Evolutionary conservation across 108 stramenopile genomes (phyloP).

Genomic region (Seminavis robusta): DNA sequence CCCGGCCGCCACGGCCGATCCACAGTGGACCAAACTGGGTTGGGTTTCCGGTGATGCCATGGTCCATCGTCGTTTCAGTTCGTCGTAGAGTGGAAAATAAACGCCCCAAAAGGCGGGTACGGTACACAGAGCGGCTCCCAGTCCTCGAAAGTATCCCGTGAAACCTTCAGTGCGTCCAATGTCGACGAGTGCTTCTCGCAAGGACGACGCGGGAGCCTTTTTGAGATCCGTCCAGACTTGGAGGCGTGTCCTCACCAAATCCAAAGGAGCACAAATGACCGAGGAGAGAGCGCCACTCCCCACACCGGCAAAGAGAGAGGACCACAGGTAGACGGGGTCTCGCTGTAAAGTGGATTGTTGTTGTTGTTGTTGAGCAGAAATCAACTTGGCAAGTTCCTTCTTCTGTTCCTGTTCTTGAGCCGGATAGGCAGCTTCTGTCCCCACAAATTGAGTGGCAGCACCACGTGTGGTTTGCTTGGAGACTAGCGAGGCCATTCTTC

Average conservation of each 20-base stretch:
- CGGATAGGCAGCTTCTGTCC: too few relatives aligned
- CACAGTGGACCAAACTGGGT: conserved; percentile 65
- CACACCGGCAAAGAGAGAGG: conserved; percentile 72
- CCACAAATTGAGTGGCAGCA: too few relatives aligned
- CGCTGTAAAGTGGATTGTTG: conserved; percentile 3
- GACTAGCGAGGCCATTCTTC: too few relatives aligned
- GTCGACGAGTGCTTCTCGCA: conserved; percentile 26
- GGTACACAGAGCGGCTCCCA: conserved; percentile 80
- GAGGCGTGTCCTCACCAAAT: conserved; percentile 81
- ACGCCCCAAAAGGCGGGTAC: conserved; percentile 92
- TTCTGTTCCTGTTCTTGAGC: too few relatives aligned
- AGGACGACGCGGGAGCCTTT: not conserved
- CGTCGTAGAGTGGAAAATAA: conserved; percentile 63
- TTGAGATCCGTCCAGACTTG: conserved; percentile 76
- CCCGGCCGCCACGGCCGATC: conserved; percentile 77
- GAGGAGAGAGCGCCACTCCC: conserved; percentile 75
- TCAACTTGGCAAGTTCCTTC: too few relatives aligned
- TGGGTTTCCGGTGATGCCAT: conserved; percentile 19
- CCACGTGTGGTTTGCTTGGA: too few relatives aligned
- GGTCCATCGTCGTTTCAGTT: conserved; percentile 32
- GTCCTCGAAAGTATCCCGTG: conserved; percentile 83
- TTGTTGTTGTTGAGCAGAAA: not conserved
- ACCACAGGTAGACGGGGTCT: conserved; percentile 38
- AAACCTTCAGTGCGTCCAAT: conserved; percentile 71
- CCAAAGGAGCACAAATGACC: conserved; percentile 86